phyloP scores from a whole-genome alignment of 2,329 filamentous ascomycete genomes.

The Thermomyces lanuginosus region DNA sequence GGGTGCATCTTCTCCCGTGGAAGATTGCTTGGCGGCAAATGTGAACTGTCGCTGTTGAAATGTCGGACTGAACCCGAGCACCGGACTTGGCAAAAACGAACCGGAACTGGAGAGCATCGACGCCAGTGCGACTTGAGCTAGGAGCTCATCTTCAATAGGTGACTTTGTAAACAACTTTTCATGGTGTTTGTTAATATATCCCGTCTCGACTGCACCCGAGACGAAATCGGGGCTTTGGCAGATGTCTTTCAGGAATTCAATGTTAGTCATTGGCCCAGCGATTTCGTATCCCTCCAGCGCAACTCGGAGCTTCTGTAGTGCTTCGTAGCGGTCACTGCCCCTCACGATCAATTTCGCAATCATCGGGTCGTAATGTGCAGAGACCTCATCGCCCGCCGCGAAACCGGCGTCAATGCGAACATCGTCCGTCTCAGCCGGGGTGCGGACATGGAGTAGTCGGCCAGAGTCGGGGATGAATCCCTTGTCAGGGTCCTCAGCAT shows the following conservation, averaged over 20 bases:
- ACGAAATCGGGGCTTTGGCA: slow-evolving; percentile 71
- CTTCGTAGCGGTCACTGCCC: slow-evolving; percentile 59
- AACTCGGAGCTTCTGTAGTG: slow-evolving; percentile 63
- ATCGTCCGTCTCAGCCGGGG: slow-evolving; percentile 51
- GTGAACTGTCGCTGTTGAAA: slow-evolving; percentile 48
- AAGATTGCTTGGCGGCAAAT: slow-evolving; percentile 33
- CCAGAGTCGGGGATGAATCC: slow-evolving; percentile 93
- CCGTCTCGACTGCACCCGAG: slow-evolving; percentile 78
- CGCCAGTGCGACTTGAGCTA: slow-evolving; percentile 73
- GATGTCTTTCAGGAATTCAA: slow-evolving; percentile 85
- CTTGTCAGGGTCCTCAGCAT: slow-evolving; percentile 81
- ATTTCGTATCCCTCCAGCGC: slow-evolving; percentile 83
- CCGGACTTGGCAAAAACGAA: slow-evolving; percentile 17
- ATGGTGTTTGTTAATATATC: slow-evolving; percentile 82
- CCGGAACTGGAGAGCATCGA: slow-evolving; percentile 11
- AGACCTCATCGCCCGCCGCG: slow-evolving; percentile 76
- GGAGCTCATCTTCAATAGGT: slow-evolving; percentile 51
- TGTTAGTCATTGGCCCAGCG: slow-evolving; percentile 83
- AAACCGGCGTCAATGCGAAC: slow-evolving; percentile 90
- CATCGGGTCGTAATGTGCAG: slow-evolving; percentile 95
- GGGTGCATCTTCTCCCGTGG: slow-evolving; percentile 25
- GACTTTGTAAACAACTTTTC: slow-evolving; percentile 57
- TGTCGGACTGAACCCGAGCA: slow-evolving; percentile 44
- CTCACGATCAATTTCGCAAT: slow-evolving; percentile 93
- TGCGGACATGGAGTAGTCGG: slow-evolving; percentile 64